These are phyloP conservation scores for Ophiostoma sp. DNA, from an alignment of 2,329 filamentous ascomycete genomes.

Conservation along the genomic window DNA sequence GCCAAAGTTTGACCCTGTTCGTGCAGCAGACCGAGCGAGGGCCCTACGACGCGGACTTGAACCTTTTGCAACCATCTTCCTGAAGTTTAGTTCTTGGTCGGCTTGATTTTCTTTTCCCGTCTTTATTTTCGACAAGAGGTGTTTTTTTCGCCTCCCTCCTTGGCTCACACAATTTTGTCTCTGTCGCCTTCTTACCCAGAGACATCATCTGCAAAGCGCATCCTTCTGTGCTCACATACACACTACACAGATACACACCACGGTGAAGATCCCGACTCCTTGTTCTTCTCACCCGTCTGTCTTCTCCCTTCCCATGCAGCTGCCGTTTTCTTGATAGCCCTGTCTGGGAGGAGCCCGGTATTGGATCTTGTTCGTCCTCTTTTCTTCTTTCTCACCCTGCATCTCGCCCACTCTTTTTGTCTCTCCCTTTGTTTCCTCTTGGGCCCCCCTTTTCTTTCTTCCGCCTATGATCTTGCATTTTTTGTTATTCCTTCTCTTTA, in stretches of 20 bases:
- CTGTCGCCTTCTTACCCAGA: neutral
- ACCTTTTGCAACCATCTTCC: neutral
- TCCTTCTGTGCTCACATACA: neutral
- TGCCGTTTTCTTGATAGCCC: conserved; percentile 12
- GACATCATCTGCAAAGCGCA: neutral
- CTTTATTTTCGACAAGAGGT: neutral
- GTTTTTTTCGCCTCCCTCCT: neutral
- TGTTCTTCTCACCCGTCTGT: conserved; percentile 1
- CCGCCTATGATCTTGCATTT: neutral
- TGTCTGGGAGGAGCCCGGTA: conserved; percentile 8
- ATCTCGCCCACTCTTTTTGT: conserved; percentile 12
- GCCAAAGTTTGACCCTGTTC: conserved; percentile 5
- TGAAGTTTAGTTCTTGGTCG: neutral
- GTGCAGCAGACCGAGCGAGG: neutral
- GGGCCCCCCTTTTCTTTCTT: neutral
- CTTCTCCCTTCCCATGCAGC: conserved; percentile 14
- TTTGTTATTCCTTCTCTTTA: neutral
- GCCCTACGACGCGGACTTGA: neutral
- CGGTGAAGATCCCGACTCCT: conserved; percentile 19
- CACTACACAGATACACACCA: too few relatives aligned
- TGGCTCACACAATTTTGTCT: neutral
- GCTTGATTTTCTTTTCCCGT: neutral
- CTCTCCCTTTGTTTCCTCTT: conserved; percentile 1
- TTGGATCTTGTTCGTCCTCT: conserved; percentile 3
- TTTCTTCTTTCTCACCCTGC: conserved; percentile 15